These are phyloP conservation scores for Penicillium palitans DNA, from an alignment of 2,329 filamentous ascomycete species.

Conservation along the genomic window DNA sequence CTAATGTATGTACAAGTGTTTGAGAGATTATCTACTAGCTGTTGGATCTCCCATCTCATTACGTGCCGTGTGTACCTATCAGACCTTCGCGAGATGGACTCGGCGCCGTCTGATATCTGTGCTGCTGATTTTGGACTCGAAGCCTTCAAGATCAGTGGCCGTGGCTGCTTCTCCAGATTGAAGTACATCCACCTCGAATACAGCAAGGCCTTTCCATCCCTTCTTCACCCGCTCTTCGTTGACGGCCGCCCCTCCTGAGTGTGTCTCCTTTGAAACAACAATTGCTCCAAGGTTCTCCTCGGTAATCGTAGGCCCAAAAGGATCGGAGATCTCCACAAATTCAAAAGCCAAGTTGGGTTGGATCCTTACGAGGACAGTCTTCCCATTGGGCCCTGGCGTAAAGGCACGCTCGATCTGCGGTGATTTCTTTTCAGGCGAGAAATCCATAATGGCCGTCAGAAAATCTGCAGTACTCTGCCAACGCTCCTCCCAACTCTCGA, in stretches of 20 bases:
- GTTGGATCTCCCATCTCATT: slow-evolving; percentile 5
- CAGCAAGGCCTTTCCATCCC: slow-evolving; percentile 72
- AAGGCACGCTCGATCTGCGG: slow-evolving; percentile 35
- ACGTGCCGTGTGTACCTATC: slow-evolving; percentile 9
- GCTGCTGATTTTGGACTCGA: slow-evolving; percentile 86
- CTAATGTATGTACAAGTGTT: slow-evolving; percentile 13
- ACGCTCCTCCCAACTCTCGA: slow-evolving; percentile 78
- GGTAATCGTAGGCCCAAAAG: slow-evolving; percentile 87
- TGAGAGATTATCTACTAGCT: slow-evolving; percentile 9
- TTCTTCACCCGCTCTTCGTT: slow-evolving; percentile 77
- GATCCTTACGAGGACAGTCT: slow-evolving; percentile 49
- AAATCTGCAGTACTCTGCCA: slow-evolving; percentile 71
- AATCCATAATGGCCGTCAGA: slow-evolving; percentile 61
- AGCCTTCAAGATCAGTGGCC: slow-evolving; percentile 58
- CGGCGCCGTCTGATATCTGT: slow-evolving; percentile 70
- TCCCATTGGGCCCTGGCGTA: slow-evolving; percentile 41
- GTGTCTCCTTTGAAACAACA: slow-evolving; percentile 85
- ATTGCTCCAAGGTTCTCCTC: slow-evolving; percentile 75
- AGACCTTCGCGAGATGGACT: slow-evolving; percentile 40
- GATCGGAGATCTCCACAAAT: slow-evolving; percentile 82
- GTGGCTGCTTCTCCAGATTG: slow-evolving; percentile 57
- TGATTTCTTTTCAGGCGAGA: slow-evolving; percentile 48
- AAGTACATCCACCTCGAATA: slow-evolving; percentile 88
- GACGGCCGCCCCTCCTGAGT: slow-evolving; percentile 77
- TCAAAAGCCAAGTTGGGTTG: slow-evolving; percentile 67